These are phyloP conservation scores for Colletotrichum camelliae DNA, from an alignment of 2,329 filamentous ascomycete genomes.

Conservation along the genomic window DNA sequence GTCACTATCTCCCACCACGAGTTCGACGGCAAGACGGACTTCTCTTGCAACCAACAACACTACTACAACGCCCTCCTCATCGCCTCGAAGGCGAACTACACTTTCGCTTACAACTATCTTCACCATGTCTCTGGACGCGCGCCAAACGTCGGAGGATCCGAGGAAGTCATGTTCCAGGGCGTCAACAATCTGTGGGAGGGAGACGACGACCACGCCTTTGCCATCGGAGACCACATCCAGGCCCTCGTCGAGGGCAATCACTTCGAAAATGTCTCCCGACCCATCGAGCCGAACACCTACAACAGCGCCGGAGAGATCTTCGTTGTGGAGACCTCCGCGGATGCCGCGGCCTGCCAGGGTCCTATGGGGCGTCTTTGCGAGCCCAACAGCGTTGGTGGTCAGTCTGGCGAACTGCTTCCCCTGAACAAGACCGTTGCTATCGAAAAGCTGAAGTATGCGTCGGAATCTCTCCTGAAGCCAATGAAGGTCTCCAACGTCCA, in stretches of 20 bases:
- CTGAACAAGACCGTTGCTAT: background rate
- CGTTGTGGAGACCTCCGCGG: conserved; percentile 20
- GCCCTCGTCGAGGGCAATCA: background rate
- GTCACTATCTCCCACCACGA: conserved; percentile 41
- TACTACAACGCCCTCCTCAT: conserved; percentile 51
- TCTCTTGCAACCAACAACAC: conserved; percentile 50
- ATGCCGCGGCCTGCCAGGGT: conserved; percentile 19
- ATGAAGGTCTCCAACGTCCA: background rate
- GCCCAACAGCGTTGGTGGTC: background rate
- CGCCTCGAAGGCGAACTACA: conserved; percentile 43
- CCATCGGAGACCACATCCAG: background rate
- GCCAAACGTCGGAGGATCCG: background rate
- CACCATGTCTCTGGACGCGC: conserved; percentile 32
- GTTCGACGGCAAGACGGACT: conserved; percentile 46
- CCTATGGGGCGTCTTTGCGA: conserved; percentile 30
- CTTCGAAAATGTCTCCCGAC: conserved; percentile 35
- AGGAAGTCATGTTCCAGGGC: background rate
- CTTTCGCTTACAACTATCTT: conserved; percentile 49
- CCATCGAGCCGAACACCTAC: conserved; percentile 34
- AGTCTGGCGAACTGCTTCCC: background rate
- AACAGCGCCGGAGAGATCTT: conserved; percentile 25
- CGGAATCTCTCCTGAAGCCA: background rate
- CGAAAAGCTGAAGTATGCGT: background rate
- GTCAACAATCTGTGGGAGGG: background rate
- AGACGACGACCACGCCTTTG: background rate